These are phyloP conservation scores for Lasiodiplodia sp. DNA, from an alignment of 2,329 filamentous ascomycete genomes.

Conservation along the genomic window DNA sequence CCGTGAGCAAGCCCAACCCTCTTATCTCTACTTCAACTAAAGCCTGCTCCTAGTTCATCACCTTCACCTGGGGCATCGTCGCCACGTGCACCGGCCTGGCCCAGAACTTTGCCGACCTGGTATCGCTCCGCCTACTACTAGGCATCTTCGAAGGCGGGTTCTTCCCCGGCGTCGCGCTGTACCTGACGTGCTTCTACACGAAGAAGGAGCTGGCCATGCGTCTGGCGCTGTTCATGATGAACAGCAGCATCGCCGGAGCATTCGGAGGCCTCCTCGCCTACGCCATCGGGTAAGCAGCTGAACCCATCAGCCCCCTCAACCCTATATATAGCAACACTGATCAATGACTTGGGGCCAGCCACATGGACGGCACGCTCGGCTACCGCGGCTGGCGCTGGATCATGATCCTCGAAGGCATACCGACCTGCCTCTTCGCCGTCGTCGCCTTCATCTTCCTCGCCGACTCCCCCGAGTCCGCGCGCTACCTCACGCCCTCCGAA, in stretches of 20 bases:
- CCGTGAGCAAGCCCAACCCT: slow-evolving; percentile 36
- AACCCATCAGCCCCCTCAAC: neutral
- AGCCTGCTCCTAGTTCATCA: slow-evolving; percentile 58
- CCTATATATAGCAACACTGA: too few species aligned
- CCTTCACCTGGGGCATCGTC: slow-evolving; percentile 66
- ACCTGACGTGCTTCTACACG: slow-evolving; percentile 79
- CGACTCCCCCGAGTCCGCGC: slow-evolving; percentile 70
- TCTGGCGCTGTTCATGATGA: slow-evolving; percentile 76
- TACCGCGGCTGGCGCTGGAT: slow-evolving; percentile 76
- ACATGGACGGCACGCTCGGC: slow-evolving; percentile 72
- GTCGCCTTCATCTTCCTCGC: slow-evolving; percentile 66
- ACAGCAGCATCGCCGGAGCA: slow-evolving; percentile 74
- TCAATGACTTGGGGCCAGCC: slow-evolving; percentile 62
- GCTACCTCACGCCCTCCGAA: slow-evolving; percentile 67
- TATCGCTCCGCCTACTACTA: slow-evolving; percentile 74
- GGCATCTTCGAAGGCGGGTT: slow-evolving; percentile 74
- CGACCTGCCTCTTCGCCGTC: slow-evolving; percentile 62
- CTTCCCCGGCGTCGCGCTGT: slow-evolving; percentile 73
- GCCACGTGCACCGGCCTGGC: slow-evolving; percentile 75
- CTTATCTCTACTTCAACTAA: neutral
- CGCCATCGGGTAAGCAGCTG: slow-evolving; percentile 43
- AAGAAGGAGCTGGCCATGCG: slow-evolving; percentile 75
- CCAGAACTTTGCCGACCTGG: slow-evolving; percentile 68
- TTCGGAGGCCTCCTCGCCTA: slow-evolving; percentile 77
- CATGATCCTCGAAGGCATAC: slow-evolving; percentile 68